Base-by-base conservation (phyloP, 768 basidiomycete genomes). In the Hericium alpestre region DNA sequence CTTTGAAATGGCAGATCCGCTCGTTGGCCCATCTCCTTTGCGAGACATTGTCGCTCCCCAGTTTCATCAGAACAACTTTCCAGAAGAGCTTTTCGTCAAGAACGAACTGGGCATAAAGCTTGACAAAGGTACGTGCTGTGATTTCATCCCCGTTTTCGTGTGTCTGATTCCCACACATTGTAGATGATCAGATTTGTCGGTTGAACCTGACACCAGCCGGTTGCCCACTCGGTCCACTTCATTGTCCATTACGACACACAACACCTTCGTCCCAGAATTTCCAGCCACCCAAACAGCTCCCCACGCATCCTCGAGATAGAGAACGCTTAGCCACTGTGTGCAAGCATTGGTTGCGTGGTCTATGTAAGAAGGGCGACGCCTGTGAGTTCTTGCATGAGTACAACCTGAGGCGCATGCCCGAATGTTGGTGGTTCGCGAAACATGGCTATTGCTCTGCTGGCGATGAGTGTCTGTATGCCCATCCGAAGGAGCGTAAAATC, bases 321-420 rank as follows among this genome's bases (percentile, higher is more conserved):
- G 90, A 91, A 63, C 80, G 89, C 46, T 76, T 92, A 46, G 82
- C 87, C 20, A 96, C 95, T 2, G 94, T 99, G 16, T 99, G 96
- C 75, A 98, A 98, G 72, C 96, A 98, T 73, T 98, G 95, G 89
- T 81, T 99, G 46, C 83, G 96, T 56, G 96, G 96, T 13, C 78
- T 99, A 16, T 98, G 96, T 73, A 98, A 98, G 74, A 98, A 98
- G 71, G 95, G 93, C 54, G 90, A 94, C 67, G 86, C 88, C 23
- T 99, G 96, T 74, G 96, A 98, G 73, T 99, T 98, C 71, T 79
- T 98, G 67, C 96, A 99, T 72, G 96, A 98, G 74, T 99, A 97
- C 76, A 96, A 98, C 69, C 79, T 99, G 53, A 76, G 96, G 58
- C 86, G 91, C 59, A 98, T 98, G 94, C 96, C 96, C 6, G 92